phyloP scores from a whole-genome alignment of 169 alveolate genomes.

The Cryptosporidium meleagridis region DNA sequence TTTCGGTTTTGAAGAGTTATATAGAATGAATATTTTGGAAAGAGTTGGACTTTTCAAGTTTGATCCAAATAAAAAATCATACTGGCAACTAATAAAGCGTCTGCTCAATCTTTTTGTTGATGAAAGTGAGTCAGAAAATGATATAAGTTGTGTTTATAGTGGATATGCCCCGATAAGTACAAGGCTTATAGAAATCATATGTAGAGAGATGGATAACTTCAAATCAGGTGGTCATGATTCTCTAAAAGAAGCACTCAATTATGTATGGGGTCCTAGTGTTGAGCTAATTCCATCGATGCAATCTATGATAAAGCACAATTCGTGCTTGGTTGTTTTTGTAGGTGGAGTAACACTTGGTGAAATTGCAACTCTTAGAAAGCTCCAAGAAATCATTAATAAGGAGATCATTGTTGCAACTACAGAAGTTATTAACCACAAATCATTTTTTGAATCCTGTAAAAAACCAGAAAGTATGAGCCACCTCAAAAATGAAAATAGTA shows the following conservation, averaged over 20 bases:
- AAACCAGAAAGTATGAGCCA: constrained; percentile 37
- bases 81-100: constrained; percentile 53
- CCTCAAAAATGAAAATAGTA: constrained; percentile 1
- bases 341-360: constrained; percentile 84
- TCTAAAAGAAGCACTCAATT: constrained; percentile 29
- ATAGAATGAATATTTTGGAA: constrained; percentile 75
- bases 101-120: constrained; percentile 75
- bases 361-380: constrained; percentile 77
- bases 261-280: constrained; percentile 74
- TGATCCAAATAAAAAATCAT: constrained; percentile 31
- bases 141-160: constrained; percentile 79
- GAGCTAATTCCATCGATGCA: constrained; percentile 7
- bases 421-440: constrained; percentile 47
- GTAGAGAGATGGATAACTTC: not conserved
- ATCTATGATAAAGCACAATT: not conserved
- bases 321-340: constrained; percentile 76
- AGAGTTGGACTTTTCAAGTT: constrained; percentile 77
- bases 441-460: constrained; percentile 57
- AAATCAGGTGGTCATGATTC: not conserved
- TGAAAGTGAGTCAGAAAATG: constrained; percentile 75
- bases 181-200: constrained; percentile 38
- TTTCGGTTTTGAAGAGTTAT: constrained; percentile 77
- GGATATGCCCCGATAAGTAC: constrained; percentile 81
- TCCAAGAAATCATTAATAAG: constrained; percentile 26
- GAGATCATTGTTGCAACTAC: constrained; percentile 66